Evolutionary conservation across 441 rosid genomes (phyloP).

Genomic region (Erysimum cheiri): DNA sequence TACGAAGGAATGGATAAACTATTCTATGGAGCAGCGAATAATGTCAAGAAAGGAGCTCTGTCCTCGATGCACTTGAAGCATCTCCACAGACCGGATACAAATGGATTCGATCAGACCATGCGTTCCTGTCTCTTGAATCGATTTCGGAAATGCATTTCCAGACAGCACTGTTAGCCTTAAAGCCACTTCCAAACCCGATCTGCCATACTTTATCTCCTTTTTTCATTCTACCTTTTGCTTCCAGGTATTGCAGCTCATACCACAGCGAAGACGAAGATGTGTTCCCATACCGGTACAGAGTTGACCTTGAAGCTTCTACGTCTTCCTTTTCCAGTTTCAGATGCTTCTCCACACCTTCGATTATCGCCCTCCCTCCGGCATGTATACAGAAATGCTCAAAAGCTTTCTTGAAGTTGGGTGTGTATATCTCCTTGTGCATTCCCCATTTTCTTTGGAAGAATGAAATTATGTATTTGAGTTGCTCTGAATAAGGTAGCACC

Average conservation of each 20-base stretch:
- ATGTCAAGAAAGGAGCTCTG: conserved; percentile 30
- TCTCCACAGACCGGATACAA: conserved; percentile 53
- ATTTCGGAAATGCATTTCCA: conserved; percentile 61
- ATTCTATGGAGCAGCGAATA: conserved; percentile 20
- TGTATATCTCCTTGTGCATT: conserved; percentile 39
- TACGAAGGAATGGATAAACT: conserved; percentile 30
- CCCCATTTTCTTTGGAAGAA: conserved; percentile 38
- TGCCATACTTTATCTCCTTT: conserved; percentile 63
- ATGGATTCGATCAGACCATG: conserved; percentile 69
- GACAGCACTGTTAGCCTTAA: conserved; percentile 68
- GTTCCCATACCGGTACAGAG: conserved; percentile 64
- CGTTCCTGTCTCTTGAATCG: conserved; percentile 50
- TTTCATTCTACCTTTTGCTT: conserved; percentile 64
- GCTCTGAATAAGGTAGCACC: conserved; percentile 62
- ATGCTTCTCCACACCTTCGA: conserved; percentile 58
- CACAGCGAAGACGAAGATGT: conserved; percentile 69
- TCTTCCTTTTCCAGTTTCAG: conserved; percentile 63
- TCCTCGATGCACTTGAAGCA: conserved; percentile 18
- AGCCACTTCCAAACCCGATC: conserved; percentile 74
- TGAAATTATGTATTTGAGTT: conserved; percentile 52
- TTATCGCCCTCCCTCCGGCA: conserved; percentile 67
- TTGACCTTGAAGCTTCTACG: conserved; percentile 70
- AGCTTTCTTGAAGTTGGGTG: conserved; percentile 70
- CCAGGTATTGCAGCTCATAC: conserved; percentile 71
- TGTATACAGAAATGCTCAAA: conserved; percentile 75